Evolutionary conservation across 495 filamentous ascomycete genomes (phyloP), one percentile per base, ranked within the genome.

Genomic region (Penicillium malachiteum): DNA sequence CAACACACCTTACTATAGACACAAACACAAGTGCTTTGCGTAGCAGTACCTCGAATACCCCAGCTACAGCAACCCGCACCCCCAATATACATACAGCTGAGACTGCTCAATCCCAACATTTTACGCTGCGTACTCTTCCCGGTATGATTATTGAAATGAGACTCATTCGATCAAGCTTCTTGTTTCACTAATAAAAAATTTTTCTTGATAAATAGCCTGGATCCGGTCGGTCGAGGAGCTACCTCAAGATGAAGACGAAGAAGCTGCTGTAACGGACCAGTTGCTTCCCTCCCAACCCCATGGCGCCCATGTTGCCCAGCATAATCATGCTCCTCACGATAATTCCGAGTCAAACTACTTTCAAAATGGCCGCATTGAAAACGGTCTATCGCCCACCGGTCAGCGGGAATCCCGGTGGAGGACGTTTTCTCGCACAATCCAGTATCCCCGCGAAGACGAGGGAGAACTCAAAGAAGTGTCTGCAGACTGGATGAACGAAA

Each of bases 351-450:
- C 55, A 3, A 51, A 66, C 18, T 55, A 50, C 17, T 55, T 60
- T 5, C 44, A 16, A 17, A 41, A 44, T 3, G 40, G 32, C 5
- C 50, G 59, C 3, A 51, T 62, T 5, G 59, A 63, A 10, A 46
- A 58, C 1, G 52, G 31, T 1, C 35, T 5, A 9, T 14, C 57
- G 1, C 21, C 45, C 3, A 21, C 55, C 3, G 44, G 14, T 9
- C 37, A 52, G 67, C 71, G 74, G 30, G 78, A 81, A 45, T 86
- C 83, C 14, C 81, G 82, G 44, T 89, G 86, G 86, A 75, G 73
- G 44, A 72, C 76, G 14, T 88, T 87, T 61, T 79, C 78, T 49
- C 76, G 76, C 31, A 67, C 76, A 3, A 80, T 84, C 18, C 72
- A 77, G 47, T 84, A 84, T 60, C 80, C 83, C 1, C 74, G 71